Evolutionary conservation across 169 alveolate species (phyloP), one percentile per base, ranked within the genome.

Genomic region (Pseudocohnilembus persalinus): DNA sequence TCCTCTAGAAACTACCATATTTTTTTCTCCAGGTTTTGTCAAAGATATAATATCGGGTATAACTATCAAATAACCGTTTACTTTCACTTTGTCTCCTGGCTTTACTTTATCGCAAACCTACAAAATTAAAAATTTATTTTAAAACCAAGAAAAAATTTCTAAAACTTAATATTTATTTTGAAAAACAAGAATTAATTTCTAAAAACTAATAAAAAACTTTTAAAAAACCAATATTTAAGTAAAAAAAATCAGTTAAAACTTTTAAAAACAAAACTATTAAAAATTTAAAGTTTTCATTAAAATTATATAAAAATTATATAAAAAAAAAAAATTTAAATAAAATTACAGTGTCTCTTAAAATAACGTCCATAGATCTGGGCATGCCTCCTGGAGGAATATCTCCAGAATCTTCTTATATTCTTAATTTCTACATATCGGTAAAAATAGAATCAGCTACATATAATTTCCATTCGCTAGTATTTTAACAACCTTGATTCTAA

Each of bases 331-430:
- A 49, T 49, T 83, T 20, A 49, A 49, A 11, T 49, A 11, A 49
- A 49, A 11, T 11, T 49, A 49, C 68, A 4, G 97, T 98, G 81
- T 97, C 96, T 74, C 99, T 94, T 81, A 97, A 90, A 30, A 98
- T 97, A 1, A 98, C 98, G 88, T 98, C 99, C 81, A 98, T 97
- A 32, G 98, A 96, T 83, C 99, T 90, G 26, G 99, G 99, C 99
- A 98, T 98, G 25, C 99, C 93, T 4, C 99, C 99, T 1, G 99
- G 97, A 6, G 99, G 99, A 33, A 98, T 96, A 77, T 98, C 99
- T 74, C 93, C 96, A 29, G 99, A 97, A 75, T 96, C 95, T 90
- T 98, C 99, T 94, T 98, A 98, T 0, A 98, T 97, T 90, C 98
- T 95, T 27, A 98, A 89, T 90, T 98, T 98, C 85, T 98, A 98